A percentile compares a stretch with the other conserved stretches of the same genome.
These are phyloP conservation scores for Sideroxylon spinosum DNA, from an alignment of 179 eudicot species.

Conservation along the genomic window DNA sequence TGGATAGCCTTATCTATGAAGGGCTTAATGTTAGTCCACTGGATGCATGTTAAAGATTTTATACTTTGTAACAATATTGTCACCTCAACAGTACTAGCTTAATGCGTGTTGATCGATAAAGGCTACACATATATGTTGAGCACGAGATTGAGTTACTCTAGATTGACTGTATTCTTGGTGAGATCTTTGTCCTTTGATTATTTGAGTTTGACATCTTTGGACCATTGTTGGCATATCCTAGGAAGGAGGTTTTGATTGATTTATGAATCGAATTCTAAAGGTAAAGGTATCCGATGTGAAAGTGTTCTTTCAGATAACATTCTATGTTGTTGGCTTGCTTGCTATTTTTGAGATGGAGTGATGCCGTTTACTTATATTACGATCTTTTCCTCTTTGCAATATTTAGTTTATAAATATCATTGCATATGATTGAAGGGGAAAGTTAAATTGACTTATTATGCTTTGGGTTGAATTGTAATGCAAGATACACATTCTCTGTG, in stretches of 20 bases:
- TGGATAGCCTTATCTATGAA: background rate
- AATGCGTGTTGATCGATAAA: background rate
- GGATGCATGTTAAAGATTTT: background rate
- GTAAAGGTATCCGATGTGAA: background rate
- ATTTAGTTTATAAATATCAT: background rate
- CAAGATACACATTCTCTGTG: background rate
- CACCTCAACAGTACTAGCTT: background rate
- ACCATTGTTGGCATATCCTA: background rate
- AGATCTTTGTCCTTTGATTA: background rate
- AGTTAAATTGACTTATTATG: background rate
- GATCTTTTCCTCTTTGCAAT: background rate
- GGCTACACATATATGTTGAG: background rate
- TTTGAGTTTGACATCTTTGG: conserved; percentile 2
- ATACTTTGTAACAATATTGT: background rate
- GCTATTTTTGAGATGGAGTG: background rate
- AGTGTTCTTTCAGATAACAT: background rate
- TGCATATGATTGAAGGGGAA: background rate
- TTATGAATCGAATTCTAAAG: background rate
- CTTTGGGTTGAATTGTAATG: background rate
- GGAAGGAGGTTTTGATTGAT: background rate
- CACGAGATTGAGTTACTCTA: background rate
- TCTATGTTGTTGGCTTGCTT: background rate
- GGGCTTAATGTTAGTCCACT: background rate
- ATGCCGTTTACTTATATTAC: background rate
- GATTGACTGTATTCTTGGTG: background rate